Conservation (phyloP, 225 moss, liverwort and hornwort genomes). For the Pseudisothecium myosuroides region DNA sequence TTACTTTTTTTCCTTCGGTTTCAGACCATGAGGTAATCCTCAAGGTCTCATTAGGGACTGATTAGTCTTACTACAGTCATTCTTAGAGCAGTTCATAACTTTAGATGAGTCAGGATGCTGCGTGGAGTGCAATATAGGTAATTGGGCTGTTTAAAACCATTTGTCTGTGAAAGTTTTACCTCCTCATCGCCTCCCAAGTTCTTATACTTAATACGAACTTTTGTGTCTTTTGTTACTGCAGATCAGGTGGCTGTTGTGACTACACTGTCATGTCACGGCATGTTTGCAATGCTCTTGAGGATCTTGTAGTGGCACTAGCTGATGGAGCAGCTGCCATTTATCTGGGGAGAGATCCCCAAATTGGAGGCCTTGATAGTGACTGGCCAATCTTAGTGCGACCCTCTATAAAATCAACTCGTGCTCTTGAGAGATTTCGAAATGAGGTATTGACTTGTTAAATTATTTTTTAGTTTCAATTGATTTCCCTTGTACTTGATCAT, state of each 20-base stretch:
- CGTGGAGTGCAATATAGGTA: neutral
- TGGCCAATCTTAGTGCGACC: constrained; percentile 79
- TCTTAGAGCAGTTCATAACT: neutral
- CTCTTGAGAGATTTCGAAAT: constrained; percentile 90
- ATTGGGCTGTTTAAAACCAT: neutral
- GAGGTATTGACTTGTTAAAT: constrained; percentile 31
- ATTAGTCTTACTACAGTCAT: neutral
- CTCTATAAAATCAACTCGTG: constrained; percentile 79
- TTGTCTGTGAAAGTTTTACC: neutral
- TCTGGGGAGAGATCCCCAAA: constrained; percentile 56
- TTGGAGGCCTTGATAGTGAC: constrained; percentile 36
- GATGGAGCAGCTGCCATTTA: constrained; percentile 77
- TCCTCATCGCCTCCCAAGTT: neutral
- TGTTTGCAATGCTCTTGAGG: constrained; percentile 55
- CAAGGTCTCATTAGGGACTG: neutral
- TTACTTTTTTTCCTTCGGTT: constrained; percentile 85
- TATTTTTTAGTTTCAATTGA: neutral
- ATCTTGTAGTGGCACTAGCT: constrained; percentile 75
- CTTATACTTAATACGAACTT: neutral
- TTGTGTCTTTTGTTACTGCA: constrained; percentile 9
- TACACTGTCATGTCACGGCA: constrained; percentile 47
- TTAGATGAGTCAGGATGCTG: neutral
- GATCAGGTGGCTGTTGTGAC: constrained; percentile 65
- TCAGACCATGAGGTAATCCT: constrained; percentile 52
- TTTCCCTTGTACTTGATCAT: neutral